Percentiles rank a stretch among this genome's conserved stretches.
Evolutionary conservation across 768 basidiomycete species (phyloP).

Genomic region (Trametes cinnabarina): DNA sequence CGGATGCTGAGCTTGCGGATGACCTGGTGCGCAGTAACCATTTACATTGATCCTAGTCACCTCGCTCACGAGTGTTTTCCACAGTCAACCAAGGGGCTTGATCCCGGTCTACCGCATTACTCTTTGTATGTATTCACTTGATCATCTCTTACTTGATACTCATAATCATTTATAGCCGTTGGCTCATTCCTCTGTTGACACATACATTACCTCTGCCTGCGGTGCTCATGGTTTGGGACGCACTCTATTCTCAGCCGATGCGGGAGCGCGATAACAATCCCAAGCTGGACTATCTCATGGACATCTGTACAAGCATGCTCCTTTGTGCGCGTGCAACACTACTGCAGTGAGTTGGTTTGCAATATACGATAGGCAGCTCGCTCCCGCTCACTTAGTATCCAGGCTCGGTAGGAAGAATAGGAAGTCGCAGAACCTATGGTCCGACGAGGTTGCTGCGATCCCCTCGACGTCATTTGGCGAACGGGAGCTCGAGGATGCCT

Average conservation of each 20-base stretch:
- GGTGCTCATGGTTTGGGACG: conserved; percentile 68
- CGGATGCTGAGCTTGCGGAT: conserved; percentile 58
- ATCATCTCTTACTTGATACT: not conserved
- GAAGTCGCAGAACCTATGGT: conserved; percentile 53
- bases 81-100: conserved; percentile 62
- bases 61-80: not conserved
- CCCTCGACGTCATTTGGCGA: conserved; percentile 45
- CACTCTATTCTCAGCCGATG: conserved; percentile 58
- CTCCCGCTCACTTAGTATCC: conserved; percentile 1
- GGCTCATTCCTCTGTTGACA: conserved; percentile 69
- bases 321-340: conserved; percentile 53
- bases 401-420: conserved; percentile 53
- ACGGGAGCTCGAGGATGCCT: conserved; percentile 60
- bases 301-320: conserved; percentile 70
- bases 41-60: not conserved
- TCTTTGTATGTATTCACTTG: conserved; percentile 56
- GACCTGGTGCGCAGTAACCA: conserved; percentile 48
- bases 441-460: conserved; percentile 38
- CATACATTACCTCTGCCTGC: conserved; percentile 68
- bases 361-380: no score
- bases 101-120: conserved; percentile 73
- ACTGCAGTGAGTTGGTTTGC: conserved; percentile 37
- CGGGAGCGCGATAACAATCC: conserved; percentile 51
- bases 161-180: conserved; percentile 47
- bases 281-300: conserved; percentile 67